Evolutionary conservation across 2,329 filamentous ascomycete species (phyloP), one percentile per base, ranked within the genome.

Genomic region (Hymenoscyphus albidus): DNA sequence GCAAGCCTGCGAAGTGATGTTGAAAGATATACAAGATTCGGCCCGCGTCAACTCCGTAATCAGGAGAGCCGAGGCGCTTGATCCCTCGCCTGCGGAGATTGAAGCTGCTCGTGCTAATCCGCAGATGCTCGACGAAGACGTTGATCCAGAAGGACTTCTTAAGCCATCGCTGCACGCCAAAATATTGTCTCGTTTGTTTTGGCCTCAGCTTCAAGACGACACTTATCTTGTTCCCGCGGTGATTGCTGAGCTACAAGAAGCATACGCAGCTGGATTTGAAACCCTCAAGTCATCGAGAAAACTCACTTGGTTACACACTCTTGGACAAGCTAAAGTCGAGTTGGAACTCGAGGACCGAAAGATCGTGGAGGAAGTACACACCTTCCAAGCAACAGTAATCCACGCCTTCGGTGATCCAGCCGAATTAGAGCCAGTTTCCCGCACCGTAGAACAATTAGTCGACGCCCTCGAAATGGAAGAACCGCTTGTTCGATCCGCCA

Each of bases 1-100:
- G 57, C 95, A 98, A 75, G 91, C 91, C 59, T 97, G 93, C 76
- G 94, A 99, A 74, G 95, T 99, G 72, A 99, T 99, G 95, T 85
- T 99, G 64, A 91, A 90, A 68, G 95, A 99, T 75, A 90, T 98
- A 42, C 85, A 90, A 69, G 93, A 97, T 73, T 96, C 93, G 1
- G 83, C 84, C 66, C 84, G 86, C 54, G 85, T 96, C 65, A 91
- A 97, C 74, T 79, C 81, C 7, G 80, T 83, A 13, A 86, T 97
- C 58, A 81, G 86, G 54, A 83, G 81, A 64, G 80, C 80, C 48
- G 78, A 82, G 72, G 74, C 77, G 7, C 72, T 81, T 32, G 73
- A 76, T 68, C 66, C 70, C 63, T 70, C 62, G 66, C 64, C 71
- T 59, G 60, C 71, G 62, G 76, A 74, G 64, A 69, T 72, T 38